Evolutionary conservation across 1,284 basidiomycete species (phyloP).

Genomic region (Sanghuangporus weigelae): DNA sequence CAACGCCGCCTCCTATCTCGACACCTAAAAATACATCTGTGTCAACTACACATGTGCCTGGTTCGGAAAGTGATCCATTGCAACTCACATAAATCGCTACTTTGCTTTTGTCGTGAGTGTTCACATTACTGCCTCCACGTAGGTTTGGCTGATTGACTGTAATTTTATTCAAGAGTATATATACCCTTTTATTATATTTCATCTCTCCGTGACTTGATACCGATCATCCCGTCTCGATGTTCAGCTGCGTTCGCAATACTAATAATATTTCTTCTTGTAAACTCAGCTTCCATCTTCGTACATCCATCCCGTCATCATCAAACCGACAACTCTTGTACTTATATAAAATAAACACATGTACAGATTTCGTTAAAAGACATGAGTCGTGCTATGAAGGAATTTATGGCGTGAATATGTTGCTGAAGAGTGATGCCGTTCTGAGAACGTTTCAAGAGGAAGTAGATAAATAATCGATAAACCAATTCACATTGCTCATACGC

Average conservation of each 20-base stretch:
- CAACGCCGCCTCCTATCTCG: neutral
- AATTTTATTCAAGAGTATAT: too few species aligned
- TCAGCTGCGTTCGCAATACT: neutral
- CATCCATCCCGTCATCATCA: neutral
- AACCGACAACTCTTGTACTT: neutral
- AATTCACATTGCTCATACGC: constrained; percentile 22
- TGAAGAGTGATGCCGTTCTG: too few species aligned
- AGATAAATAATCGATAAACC: too few species aligned
- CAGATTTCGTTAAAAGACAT: neutral
- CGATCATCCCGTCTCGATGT: too few species aligned
- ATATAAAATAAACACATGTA: neutral
- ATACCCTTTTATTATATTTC: too few species aligned
- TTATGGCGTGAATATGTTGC: too few species aligned
- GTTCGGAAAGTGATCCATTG: neutral
- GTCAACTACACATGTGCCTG: neutral
- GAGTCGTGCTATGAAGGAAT: neutral
- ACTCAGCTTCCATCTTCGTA: neutral
- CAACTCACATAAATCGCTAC: neutral
- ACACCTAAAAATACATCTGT: neutral
- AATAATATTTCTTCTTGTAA: neutral
- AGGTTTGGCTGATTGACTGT: too few species aligned
- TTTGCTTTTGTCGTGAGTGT: too few species aligned
- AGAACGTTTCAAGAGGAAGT: too few species aligned
- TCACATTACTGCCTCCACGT: too few species aligned
- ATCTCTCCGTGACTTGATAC: too few species aligned